These are phyloP conservation scores for Macroventuria anomochaeta DNA, from an alignment of 2,329 filamentous ascomycete species.

Conservation along the genomic window DNA sequence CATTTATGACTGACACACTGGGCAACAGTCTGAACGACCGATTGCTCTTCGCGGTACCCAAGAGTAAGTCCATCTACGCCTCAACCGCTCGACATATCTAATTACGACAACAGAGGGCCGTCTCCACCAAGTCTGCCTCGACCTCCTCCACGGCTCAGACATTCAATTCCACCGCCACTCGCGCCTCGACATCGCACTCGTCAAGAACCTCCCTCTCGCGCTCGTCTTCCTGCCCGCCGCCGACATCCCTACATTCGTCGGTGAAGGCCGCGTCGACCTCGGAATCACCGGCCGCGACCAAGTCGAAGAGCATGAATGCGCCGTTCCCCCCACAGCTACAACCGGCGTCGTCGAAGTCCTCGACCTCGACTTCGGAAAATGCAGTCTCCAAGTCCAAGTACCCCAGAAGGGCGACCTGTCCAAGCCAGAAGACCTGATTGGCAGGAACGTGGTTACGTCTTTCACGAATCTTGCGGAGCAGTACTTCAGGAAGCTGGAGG, in stretches of 20 bases:
- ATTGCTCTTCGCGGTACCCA: slow-evolving; percentile 95
- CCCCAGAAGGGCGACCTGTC: slow-evolving; percentile 79
- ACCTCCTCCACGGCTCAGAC: slow-evolving; percentile 90
- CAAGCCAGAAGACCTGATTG: slow-evolving; percentile 78
- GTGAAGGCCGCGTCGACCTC: slow-evolving; percentile 89
- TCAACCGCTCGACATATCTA: slow-evolving; percentile 6
- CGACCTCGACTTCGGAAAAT: slow-evolving; percentile 87
- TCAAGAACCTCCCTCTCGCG: slow-evolving; percentile 94
- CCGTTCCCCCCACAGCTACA: slow-evolving; percentile 53
- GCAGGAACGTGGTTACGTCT: slow-evolving; percentile 93
- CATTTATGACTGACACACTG: slow-evolving; percentile 49
- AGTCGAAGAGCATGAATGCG: slow-evolving; percentile 85
- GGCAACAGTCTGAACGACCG: slow-evolving; percentile 83
- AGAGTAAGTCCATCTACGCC: slow-evolving; percentile 71
- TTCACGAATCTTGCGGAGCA: slow-evolving; percentile 83
- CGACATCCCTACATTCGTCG: slow-evolving; percentile 97
- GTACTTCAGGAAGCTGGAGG: slow-evolving; percentile 84
- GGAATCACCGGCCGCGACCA: slow-evolving; percentile 96
- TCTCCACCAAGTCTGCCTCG: slow-evolving; percentile 83
- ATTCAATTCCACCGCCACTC: slow-evolving; percentile 96
- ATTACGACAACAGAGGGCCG: slow-evolving; percentile 74
- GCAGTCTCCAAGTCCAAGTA: slow-evolving; percentile 96
- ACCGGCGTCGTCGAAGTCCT: slow-evolving; percentile 80
- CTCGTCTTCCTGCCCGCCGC: slow-evolving; percentile 96
- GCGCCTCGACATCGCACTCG: slow-evolving; percentile 94